phyloP scores from a whole-genome alignment of 495 filamentous ascomycete species.

The Jackrogersella minutella region DNA sequence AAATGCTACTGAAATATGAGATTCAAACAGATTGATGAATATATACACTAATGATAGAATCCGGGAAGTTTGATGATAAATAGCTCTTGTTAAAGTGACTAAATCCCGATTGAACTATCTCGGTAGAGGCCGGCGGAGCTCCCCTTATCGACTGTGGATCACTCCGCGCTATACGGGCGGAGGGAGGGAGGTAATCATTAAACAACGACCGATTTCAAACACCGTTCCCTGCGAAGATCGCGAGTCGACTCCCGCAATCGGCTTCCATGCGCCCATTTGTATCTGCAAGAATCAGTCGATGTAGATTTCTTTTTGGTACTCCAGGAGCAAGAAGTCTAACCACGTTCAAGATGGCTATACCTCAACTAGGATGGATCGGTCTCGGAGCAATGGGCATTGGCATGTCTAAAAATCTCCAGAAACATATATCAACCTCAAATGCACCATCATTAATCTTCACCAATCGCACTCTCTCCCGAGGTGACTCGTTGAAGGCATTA shows the following conservation, averaged over 20 bases:
- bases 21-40: no score
- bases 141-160: background rate
- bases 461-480: conserved; percentile 67
- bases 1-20: no score
- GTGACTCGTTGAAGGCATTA: conserved; percentile 54
- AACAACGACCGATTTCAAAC: no score
- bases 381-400: conserved; percentile 80
- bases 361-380: conserved; percentile 74
- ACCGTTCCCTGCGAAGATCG: no score
- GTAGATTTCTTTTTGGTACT: background rate
- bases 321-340: no score
- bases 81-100: no score
- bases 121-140: background rate
- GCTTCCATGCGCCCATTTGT: background rate
- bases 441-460: conserved; percentile 66
- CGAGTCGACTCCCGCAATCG: no score
- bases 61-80: no score
- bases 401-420: conserved; percentile 74
- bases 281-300: background rate
- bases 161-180: no score
- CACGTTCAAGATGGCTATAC: conserved; percentile 48
- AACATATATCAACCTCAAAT: conserved; percentile 64
- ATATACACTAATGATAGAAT: no score
- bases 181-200: no score
- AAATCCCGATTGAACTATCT: no score